These are phyloP conservation scores for Boletales sp. DNA, from an alignment of 768 basidiomycete species.

Conservation along the genomic window DNA sequence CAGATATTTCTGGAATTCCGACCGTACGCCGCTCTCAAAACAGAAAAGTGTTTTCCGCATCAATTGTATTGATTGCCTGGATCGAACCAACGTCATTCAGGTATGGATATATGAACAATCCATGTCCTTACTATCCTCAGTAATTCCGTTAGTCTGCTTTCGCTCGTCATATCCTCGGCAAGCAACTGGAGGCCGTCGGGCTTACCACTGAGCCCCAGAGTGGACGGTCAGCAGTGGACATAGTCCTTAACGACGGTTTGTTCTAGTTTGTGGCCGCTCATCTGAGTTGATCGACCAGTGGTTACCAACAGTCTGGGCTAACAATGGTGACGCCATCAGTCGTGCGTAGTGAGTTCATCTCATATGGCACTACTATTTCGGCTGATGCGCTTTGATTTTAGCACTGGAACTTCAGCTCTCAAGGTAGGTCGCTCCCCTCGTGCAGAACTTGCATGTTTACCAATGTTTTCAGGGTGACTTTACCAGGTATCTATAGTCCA, in stretches of 20 bases:
- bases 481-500: conserved; percentile 52
- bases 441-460: conserved; percentile 4
- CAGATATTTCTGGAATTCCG: conserved; percentile 83
- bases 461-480: conserved; percentile 64
- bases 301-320: conserved; percentile 77
- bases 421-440: conserved; percentile 54
- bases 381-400: conserved; percentile 31
- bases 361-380: neutral
- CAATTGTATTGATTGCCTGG: conserved; percentile 95
- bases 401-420: conserved; percentile 92
- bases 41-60: conserved; percentile 87
- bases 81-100: conserved; percentile 93
- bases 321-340: conserved; percentile 95
- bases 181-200: conserved; percentile 71
- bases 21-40: conserved; percentile 63
- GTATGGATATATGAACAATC: conserved; percentile 33
- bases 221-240: conserved; percentile 59
- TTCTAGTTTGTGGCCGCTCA: neutral
- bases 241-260: conserved; percentile 75
- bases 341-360: conserved; percentile 65
- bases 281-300: neutral
- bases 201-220: conserved; percentile 52
- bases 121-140: conserved; percentile 3
- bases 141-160: conserved; percentile 71
- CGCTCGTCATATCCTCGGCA: conserved; percentile 75